Percentiles rank a stretch among this genome's conserved stretches.
Evolutionary conservation across 2,329 filamentous ascomycete genomes (phyloP).

Genomic region (Pezicula radicicola): DNA sequence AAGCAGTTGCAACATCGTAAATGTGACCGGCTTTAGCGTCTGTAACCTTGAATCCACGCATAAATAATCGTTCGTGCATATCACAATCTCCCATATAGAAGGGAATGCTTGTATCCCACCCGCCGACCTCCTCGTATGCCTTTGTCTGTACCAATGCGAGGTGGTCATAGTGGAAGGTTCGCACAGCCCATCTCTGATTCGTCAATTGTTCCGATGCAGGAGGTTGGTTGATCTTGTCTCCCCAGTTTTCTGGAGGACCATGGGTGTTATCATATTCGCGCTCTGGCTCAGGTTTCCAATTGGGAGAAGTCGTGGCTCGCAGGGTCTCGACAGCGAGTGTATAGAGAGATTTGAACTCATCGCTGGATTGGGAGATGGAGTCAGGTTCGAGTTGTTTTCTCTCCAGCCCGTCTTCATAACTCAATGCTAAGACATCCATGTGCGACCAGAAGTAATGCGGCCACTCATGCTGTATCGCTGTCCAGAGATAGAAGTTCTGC

Average conservation of each 20-base stretch:
- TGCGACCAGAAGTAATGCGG: conserved; percentile 50
- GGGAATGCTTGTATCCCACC: conserved; percentile 53
- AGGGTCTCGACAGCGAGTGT: background rate
- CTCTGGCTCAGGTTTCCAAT: background rate
- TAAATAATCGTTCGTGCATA: conserved; percentile 41
- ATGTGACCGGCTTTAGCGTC: conserved; percentile 38
- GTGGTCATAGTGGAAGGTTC: conserved; percentile 54
- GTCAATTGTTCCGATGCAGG: background rate
- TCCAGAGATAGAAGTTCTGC: conserved; percentile 47
- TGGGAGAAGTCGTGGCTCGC: background rate
- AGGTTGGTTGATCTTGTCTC: background rate
- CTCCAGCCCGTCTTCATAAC: conserved; percentile 31
- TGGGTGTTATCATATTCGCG: background rate
- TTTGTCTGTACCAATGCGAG: conserved; percentile 50
- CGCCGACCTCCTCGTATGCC: conserved; percentile 42
- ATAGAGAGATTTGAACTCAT: background rate
- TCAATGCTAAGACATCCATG: conserved; percentile 45
- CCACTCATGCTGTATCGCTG: conserved; percentile 39
- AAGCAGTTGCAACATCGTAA: conserved; percentile 38
- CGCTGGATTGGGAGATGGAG: background rate
- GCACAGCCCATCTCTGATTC: conserved; percentile 37
- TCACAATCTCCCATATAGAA: conserved; percentile 55
- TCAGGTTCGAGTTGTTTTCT: background rate
- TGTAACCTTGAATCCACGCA: conserved; percentile 38
- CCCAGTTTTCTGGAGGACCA: background rate